These are phyloP conservation scores for Globisporangium uncinulatum DNA, from an alignment of 352 stramenopile genomes.

Conservation along the genomic window DNA sequence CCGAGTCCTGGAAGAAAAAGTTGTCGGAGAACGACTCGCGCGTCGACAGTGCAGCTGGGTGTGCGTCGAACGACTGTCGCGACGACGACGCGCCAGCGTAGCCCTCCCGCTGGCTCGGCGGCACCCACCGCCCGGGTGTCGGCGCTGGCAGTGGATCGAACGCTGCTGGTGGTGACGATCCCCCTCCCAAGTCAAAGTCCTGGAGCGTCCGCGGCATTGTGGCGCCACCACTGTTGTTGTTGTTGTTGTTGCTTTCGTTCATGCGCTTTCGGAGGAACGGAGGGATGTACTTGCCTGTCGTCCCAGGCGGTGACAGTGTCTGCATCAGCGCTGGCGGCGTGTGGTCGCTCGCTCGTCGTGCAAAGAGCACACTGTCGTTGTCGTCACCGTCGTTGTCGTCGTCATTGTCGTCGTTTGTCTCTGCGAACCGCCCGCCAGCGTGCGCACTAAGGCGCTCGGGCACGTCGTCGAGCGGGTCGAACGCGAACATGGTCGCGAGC, in stretches of 20 bases:
- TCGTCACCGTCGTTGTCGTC: conserved; percentile 17
- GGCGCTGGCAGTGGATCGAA: conserved; percentile 32
- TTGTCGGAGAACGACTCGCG: conserved; percentile 52
- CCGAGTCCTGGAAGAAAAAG: conserved; percentile 54
- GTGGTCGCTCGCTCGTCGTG: not conserved
- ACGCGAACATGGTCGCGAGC: conserved; percentile 60
- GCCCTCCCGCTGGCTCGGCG: conserved; percentile 49
- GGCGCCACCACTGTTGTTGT: not conserved
- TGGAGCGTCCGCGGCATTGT: conserved; percentile 2
- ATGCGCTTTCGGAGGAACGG: conserved; percentile 62
- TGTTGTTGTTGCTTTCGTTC: conserved; percentile 1
- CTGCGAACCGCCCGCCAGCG: conserved; percentile 11
- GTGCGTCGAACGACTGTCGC: conserved; percentile 40
- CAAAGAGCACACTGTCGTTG: conserved; percentile 14
- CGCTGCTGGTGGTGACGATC: conserved; percentile 26
- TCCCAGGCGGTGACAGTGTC: conserved; percentile 51
- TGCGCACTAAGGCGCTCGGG: conserved; percentile 22
- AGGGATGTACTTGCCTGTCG: conserved; percentile 64
- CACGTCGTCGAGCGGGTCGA: conserved; percentile 68
- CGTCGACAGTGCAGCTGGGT: conserved; percentile 23
- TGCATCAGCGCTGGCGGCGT: conserved; percentile 32
- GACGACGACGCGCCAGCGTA: conserved; percentile 17
- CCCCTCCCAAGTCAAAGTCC: not conserved
- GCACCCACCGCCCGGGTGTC: conserved; percentile 40
- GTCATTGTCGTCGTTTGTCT: conserved; percentile 16